phyloP scores from a whole-genome alignment of 1,284 basidiomycete species.

The Moesziomyces sp. region DNA sequence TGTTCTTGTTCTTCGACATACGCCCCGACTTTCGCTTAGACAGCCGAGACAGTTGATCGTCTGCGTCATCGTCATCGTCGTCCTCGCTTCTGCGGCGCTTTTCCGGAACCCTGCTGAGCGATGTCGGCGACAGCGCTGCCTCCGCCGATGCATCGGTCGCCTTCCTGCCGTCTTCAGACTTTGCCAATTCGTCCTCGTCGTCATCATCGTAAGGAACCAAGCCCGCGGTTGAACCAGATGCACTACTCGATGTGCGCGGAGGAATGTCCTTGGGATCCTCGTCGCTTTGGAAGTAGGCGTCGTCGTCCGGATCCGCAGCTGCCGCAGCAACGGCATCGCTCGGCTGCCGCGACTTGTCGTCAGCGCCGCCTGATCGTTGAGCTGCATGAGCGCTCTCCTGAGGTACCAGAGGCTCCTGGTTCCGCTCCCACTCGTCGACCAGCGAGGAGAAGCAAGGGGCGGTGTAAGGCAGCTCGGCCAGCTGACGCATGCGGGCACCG shows the following conservation, averaged over 20 bases:
- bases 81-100: conserved; percentile 67
- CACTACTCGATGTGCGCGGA: conserved; percentile 71
- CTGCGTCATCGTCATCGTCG: conserved; percentile 45
- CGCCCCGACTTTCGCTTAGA: conserved; percentile 47
- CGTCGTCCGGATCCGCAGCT: conserved; percentile 78
- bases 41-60: conserved; percentile 42
- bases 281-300: conserved; percentile 85
- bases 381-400: conserved; percentile 13
- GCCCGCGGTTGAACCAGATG: conserved; percentile 66
- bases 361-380: conserved; percentile 11
- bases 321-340: conserved; percentile 69
- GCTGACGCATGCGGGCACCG: conserved; percentile 75
- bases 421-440: conserved; percentile 87
- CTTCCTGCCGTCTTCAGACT: background rate
- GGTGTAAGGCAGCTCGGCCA: conserved; percentile 76
- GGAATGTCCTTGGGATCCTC: conserved; percentile 72
- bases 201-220: conserved; percentile 80
- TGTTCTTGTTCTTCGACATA: conserved; percentile 28
- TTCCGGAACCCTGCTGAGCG: conserved; percentile 73
- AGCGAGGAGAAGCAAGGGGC: conserved; percentile 79
- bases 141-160: conserved; percentile 56
- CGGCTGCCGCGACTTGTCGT: conserved; percentile 27
- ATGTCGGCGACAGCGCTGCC: conserved; percentile 60
- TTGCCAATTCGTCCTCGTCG: conserved; percentile 69
- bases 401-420: conserved; percentile 73